Evolutionary conservation across 2,329 filamentous ascomycete species (phyloP), one percentile per base, ranked within the genome.

Genomic region (Verticillium nonalfalfae): DNA sequence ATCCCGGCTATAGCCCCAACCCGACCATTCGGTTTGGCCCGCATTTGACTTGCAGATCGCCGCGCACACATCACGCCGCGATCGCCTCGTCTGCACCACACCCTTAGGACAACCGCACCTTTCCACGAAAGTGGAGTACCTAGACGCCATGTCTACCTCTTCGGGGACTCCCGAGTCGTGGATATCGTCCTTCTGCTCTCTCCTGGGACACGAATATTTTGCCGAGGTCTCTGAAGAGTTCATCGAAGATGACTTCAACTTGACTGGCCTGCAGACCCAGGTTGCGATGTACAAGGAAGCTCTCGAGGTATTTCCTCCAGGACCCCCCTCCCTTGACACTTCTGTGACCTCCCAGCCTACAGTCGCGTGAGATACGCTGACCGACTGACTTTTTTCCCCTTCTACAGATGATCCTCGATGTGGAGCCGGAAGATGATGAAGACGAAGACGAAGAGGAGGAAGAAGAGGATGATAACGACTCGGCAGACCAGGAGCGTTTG

Each of bases 271-370:
- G 70, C 93, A 97, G 76, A 90, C 89, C 63, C 94, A 98, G 78
- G 95, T 99, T 59, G 90, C 92, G 66, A 97, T 97, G 91, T 99
- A 99, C 77, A 99, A 98, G 78, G 95, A 99, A 78, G 95, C 95
- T 13, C 80, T 99, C 66, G 95, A 99, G 81, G 86, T 88, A 77
- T 64, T 52, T 35, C 50, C 34, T 36, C 39, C 21, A 35, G 6
- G 15, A 13, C 59, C 39, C 21, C 13, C 13, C 18, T 31, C 5
- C 15, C 57, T 52, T 21, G n/a, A 7, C 18, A 7, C 18, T 18
- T 13, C 35, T 35, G 3, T n/a, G 35, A 5, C 35, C 18, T 65
- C 21, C 39, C 18, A 6, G 39, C 26, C 45, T 45, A 26, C 39
- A 13, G 7, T 13, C 36, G 14, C 36, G 34, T 35, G 33, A 15